Evolutionary conservation across 2,329 filamentous ascomycete genomes (phyloP).

Genomic region (Tolypocladium capitatum): DNA sequence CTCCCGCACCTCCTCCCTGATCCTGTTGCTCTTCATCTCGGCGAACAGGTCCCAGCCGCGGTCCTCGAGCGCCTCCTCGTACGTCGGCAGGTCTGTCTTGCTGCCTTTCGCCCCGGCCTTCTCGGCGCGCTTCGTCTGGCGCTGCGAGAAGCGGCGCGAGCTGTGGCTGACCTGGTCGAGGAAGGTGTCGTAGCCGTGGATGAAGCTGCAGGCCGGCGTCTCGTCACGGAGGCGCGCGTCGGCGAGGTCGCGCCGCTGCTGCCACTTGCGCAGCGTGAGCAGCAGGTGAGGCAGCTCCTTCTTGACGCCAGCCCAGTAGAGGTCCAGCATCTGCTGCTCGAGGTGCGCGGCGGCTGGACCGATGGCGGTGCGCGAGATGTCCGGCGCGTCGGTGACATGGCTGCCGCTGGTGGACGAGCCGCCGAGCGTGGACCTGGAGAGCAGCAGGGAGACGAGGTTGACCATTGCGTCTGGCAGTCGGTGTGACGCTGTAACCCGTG

Average conservation of each 20-base stretch:
- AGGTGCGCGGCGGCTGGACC: constrained; percentile 2
- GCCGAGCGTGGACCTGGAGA: neutral
- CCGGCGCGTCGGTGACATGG: constrained; percentile 2
- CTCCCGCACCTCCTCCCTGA: constrained; percentile 4
- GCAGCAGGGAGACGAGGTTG: neutral
- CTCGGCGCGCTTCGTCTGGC: constrained; percentile 6
- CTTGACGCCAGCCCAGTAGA: constrained; percentile 25
- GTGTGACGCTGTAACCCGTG: neutral
- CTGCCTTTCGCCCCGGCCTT: neutral
- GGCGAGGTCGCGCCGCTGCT: constrained; percentile 8
- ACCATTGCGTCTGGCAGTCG: neutral
- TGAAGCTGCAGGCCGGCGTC: constrained; percentile 2
- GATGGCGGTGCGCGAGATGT: neutral
- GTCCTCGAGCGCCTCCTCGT: constrained; percentile 9
- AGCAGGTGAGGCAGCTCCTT: constrained; percentile 21
- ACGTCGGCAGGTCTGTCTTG: constrained; percentile 4
- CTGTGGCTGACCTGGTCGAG: constrained; percentile 21
- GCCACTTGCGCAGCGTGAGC: constrained; percentile 19
- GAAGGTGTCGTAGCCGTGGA: constrained; percentile 26
- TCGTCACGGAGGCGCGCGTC: constrained; percentile 11
- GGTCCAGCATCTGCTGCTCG: constrained; percentile 1
- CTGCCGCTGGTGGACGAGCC: constrained; percentile 1
- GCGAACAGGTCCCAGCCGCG: constrained; percentile 11
- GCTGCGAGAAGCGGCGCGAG: constrained; percentile 14
- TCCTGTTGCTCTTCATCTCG: constrained; percentile 9